phyloP scores from a whole-genome alignment of 345 rosid genomes.

The Zanthoxylum bungeanum region DNA sequence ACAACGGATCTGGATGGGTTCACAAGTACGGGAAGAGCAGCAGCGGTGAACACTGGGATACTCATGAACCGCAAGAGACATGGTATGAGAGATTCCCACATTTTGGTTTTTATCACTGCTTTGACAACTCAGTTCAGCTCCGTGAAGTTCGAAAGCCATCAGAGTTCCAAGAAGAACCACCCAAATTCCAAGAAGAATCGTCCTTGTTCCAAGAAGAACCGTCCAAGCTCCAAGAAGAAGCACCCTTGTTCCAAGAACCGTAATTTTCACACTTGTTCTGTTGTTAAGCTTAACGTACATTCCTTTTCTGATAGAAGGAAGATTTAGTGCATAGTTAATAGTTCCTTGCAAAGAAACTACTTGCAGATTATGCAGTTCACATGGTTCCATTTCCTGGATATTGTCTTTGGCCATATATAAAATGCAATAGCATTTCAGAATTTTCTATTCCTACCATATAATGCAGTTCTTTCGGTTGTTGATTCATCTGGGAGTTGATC shows the following conservation, averaged over 20 bases:
- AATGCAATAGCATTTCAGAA: neutral
- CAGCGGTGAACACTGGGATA: conserved; percentile 95
- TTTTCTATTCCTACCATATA: neutral
- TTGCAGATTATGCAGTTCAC: neutral
- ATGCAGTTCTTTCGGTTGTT: too few relatives aligned
- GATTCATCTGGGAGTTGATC: too few relatives aligned
- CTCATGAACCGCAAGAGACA: conserved; percentile 67
- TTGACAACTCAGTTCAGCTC: conserved; percentile 81
- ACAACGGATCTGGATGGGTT: conserved; percentile 88
- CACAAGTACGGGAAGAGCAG: conserved; percentile 98
- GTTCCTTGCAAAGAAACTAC: neutral
- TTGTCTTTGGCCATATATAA: neutral
- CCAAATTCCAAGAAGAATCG: neutral
- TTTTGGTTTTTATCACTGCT: conserved; percentile 88
- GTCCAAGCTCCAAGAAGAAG: neutral
- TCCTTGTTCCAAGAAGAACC: neutral
- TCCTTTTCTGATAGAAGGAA: neutral
- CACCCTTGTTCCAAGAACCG: too few relatives aligned
- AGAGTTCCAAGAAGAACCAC: conserved; percentile 20
- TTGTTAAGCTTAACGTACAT: neutral
- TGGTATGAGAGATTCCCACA: conserved; percentile 98
- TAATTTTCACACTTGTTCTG: neutral
- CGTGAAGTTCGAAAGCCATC: conserved; percentile 70
- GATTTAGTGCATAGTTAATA: neutral
- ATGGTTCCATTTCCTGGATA: neutral